A percentile compares a stretch with the other conserved stretches of the same genome.
Conservation (phyloP, 208 protist species). For the Trypanosoma boissoni region DNA sequence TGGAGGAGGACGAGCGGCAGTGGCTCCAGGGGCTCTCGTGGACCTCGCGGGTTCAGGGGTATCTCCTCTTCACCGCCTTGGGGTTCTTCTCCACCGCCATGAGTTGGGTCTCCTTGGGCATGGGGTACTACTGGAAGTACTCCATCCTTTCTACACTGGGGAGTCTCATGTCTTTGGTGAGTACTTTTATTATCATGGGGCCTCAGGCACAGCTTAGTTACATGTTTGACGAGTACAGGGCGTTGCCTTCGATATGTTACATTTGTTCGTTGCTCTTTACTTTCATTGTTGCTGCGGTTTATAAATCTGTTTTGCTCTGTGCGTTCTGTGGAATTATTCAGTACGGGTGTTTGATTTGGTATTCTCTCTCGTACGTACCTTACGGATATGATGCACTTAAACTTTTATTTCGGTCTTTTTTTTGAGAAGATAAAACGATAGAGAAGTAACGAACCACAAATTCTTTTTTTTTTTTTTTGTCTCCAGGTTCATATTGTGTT, state of each 20-base stretch:
- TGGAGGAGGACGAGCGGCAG: conserved; percentile 50
- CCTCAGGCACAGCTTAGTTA: conserved; percentile 73
- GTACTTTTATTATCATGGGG: conserved; percentile 86
- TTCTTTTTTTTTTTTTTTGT: neutral
- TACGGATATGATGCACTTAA: conserved; percentile 72
- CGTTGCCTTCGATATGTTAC: conserved; percentile 62
- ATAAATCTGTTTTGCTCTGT: conserved; percentile 64
- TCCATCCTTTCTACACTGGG: conserved; percentile 69
- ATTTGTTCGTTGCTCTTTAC: conserved; percentile 67
- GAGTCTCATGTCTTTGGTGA: conserved; percentile 69
- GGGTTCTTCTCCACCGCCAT: conserved; percentile 74
- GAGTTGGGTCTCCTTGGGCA: conserved; percentile 77
- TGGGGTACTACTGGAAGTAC: conserved; percentile 87
- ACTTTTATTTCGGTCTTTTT: conserved; percentile 25
- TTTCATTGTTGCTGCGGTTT: conserved; percentile 61
- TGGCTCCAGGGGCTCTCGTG: conserved; percentile 71
- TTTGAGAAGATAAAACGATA: neutral
- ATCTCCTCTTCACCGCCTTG: conserved; percentile 71
- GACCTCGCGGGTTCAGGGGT: conserved; percentile 78
- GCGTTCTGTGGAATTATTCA: conserved; percentile 71
- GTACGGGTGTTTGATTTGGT: conserved; percentile 84
- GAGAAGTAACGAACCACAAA: neutral
- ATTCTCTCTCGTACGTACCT: conserved; percentile 89
- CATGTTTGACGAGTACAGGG: conserved; percentile 90
- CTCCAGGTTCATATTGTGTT: too few species aligned